phyloP scores from a whole-genome alignment of 306 rosid species.

The Prunus campanulata region DNA sequence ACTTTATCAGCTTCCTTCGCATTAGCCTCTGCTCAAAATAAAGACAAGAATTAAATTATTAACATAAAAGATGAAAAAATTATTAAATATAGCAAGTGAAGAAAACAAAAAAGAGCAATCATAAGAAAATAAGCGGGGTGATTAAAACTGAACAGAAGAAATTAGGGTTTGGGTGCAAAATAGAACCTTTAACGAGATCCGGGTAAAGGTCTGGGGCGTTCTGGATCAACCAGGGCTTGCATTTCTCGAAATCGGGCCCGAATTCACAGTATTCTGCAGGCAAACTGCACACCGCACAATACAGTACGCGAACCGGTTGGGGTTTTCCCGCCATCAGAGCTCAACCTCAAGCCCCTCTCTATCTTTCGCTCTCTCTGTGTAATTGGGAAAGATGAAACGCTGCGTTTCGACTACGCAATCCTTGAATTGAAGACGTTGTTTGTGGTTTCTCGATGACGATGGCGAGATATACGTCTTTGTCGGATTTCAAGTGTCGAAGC shows the following conservation, averaged over 20 bases:
- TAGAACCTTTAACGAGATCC: constrained; percentile 69
- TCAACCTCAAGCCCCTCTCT: constrained; percentile 8
- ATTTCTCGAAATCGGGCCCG: constrained; percentile 93
- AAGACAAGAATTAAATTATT: background rate
- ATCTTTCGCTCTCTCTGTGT: background rate
- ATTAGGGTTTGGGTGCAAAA: background rate
- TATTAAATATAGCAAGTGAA: background rate
- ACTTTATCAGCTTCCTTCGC: constrained; percentile 66
- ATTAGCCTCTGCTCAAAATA: constrained; percentile 49
- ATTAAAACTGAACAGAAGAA: background rate
- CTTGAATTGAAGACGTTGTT: background rate
- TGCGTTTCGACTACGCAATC: constrained; percentile 36
- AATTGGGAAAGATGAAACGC: constrained; percentile 28
- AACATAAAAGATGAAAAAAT: background rate
- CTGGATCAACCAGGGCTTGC: constrained; percentile 98
- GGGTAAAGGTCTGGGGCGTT: constrained; percentile 84
- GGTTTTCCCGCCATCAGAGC: constrained; percentile 82
- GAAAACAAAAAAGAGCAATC: background rate
- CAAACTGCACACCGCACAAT: constrained; percentile 67
- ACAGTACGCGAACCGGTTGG: constrained; percentile 74
- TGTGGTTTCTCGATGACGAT: background rate
- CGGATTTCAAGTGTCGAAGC: background rate
- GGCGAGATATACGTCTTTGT: background rate
- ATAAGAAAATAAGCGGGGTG: background rate
- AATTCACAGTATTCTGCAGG: constrained; percentile 96